Conservation (phyloP, 441 rosid genomes). For the Syzygium syzygioides region DNA sequence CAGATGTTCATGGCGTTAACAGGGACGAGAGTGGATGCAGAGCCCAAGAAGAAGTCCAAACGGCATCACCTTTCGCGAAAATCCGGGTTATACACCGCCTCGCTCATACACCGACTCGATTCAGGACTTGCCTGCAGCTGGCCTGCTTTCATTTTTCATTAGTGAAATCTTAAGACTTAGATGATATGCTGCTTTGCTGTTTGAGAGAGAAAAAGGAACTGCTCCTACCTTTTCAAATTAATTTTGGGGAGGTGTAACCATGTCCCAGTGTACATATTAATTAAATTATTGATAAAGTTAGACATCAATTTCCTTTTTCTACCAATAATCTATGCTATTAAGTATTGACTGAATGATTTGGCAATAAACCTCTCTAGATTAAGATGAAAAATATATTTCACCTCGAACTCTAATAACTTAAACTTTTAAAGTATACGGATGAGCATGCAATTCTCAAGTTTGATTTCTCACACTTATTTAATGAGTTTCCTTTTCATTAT, state of each 20-base stretch:
- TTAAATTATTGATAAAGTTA: not conserved
- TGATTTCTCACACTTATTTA: not conserved
- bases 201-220: not conserved
- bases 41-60: not conserved
- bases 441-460: not conserved
- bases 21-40: not conserved
- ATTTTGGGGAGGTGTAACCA: not conserved
- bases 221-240: not conserved
- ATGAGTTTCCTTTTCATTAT: not conserved
- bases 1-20: not conserved
- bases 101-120: not conserved
- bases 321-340: not conserved
- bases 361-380: not conserved
- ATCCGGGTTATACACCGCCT: not conserved
- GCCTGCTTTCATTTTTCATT: not conserved
- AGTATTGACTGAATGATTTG: not conserved
- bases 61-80: not conserved
- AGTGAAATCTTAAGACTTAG: not conserved
- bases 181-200: not conserved
- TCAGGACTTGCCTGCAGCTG: not conserved
- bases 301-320: accelerated
- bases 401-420: not conserved
- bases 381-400: not conserved
- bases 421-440: not conserved
- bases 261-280: not conserved